Evolutionary conservation across 352 stramenopile species (phyloP), one percentile per base, ranked within the genome.

Genomic region (Globisporangium uncinulatum): DNA sequence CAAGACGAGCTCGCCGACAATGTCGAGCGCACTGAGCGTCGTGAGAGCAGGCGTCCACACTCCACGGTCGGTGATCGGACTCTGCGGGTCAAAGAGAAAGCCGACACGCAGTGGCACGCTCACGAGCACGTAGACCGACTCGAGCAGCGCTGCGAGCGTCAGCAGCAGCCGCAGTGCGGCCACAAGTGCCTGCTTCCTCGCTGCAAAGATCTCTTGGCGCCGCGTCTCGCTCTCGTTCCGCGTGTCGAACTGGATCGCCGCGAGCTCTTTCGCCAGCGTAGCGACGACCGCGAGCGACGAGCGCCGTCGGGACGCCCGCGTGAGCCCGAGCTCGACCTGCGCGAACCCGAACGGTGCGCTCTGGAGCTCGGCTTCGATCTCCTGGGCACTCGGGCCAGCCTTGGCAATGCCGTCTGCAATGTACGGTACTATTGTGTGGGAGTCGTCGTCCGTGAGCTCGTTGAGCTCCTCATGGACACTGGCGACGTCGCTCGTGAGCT

Each of bases 1-100:
- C 0, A 69, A 63, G 17, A 76, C 15, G 10, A 69, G 5, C 24
- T 66, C 71, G 4, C 66, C 70, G 15, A 50, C 6, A 29, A 78
- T 17, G 41, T 83, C 69, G 15, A 76, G 24, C 14, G 50, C 19
- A 1, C 67, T 78, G 29, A 76, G 69, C 4, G 64, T 19, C 5
- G 66, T 36, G 15, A 79, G 57, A 9, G 65, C 62, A 17, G 43
- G 17, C 6, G 61, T 57, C 70, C 73, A 83, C 3, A 20, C 32
- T 45, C 63, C 48, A 21, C 45, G 24, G 10, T 54, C 31, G 3
- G 31, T 17, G 1, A 50, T n/a, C 14, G 20, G 58, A 19, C 69
- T 58, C 55, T 54, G 71, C 17, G 71, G 65, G 31, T 84, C 72
- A 20, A 82, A 82, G 32, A 68, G 51, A 42, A 80, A 83, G 3